Evolutionary conservation across 1,139 yeast genomes (phyloP).

Genomic region (Zhuliangozyma parablackwelliae): DNA sequence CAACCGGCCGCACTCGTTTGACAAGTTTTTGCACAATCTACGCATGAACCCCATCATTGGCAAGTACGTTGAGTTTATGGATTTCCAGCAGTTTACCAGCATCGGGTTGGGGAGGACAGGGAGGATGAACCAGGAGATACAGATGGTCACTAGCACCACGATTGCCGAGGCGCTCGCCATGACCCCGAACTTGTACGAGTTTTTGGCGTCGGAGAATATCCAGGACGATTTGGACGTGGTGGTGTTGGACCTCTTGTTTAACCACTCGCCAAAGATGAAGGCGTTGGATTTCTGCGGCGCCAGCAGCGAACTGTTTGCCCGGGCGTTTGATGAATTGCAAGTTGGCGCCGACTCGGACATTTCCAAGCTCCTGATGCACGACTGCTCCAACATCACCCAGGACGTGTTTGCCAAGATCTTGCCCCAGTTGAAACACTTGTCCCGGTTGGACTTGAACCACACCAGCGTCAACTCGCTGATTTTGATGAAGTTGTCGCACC

Average conservation of each 20-base stretch:
- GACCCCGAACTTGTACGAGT: slow-evolving; percentile 70
- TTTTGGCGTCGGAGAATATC: slow-evolving; percentile 79
- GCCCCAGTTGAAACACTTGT: slow-evolving; percentile 53
- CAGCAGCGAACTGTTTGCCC: slow-evolving; percentile 57
- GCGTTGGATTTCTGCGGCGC: slow-evolving; percentile 90
- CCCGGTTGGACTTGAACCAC: slow-evolving; percentile 75
- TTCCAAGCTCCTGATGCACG: slow-evolving; percentile 72
- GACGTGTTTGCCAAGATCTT: slow-evolving; percentile 54
- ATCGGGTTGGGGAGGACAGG: slow-evolving; percentile 89
- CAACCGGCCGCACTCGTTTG: slow-evolving; percentile 79
- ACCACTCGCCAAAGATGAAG: slow-evolving; percentile 55
- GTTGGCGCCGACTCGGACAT: slow-evolving; percentile 10
- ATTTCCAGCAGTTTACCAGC: slow-evolving; percentile 84
- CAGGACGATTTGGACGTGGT: slow-evolving; percentile 74
- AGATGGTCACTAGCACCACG: slow-evolving; percentile 79
- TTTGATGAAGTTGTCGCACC: slow-evolving; percentile 47
- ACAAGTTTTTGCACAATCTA: slow-evolving; percentile 60
- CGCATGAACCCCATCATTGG: slow-evolving; percentile 50
- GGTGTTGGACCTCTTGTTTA: slow-evolving; percentile 57
- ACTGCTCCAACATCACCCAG: slow-evolving; percentile 73
- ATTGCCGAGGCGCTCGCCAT: slow-evolving; percentile 56
- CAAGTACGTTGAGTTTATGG: slow-evolving; percentile 68
- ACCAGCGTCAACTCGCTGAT: slow-evolving; percentile 50
- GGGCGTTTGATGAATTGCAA: slow-evolving; percentile 49
- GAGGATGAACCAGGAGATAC: slow-evolving; percentile 85